Evolutionary conservation across 352 stramenopile species (phyloP).

Genomic region (Saprolegnia parasitica): DNA sequence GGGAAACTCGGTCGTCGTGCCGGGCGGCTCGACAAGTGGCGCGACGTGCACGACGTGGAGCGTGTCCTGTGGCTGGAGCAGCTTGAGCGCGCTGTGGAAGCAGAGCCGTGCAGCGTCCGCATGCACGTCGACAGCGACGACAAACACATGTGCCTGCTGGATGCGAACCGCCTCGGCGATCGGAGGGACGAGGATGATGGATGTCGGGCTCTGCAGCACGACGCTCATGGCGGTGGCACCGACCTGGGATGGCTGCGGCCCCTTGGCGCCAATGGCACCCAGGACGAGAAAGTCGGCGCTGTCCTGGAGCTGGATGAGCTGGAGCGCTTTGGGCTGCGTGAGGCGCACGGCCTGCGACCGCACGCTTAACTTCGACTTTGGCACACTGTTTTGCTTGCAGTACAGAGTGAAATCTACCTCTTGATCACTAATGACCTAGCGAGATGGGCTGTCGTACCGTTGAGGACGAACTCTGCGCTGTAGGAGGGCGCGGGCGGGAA

Average conservation of each 20-base stretch:
- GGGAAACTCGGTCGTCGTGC: background rate
- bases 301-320: constrained; percentile 4
- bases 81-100: constrained; percentile 17
- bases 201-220: background rate
- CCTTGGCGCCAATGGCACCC: constrained; percentile 8
- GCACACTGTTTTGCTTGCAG: constrained; percentile 4
- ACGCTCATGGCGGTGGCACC: background rate
- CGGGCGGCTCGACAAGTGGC: background rate
- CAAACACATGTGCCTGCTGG: background rate
- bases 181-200: constrained; percentile 16
- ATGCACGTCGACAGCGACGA: constrained; percentile 6
- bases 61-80: constrained; percentile 3
- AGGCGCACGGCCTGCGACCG: constrained; percentile 9
- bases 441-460: background rate
- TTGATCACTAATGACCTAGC: too few species aligned
- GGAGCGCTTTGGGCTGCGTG: constrained; percentile 1
- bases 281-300: constrained; percentile 21
- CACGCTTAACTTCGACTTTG: background rate
- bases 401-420: background rate
- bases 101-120: background rate
- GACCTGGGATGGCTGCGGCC: constrained; percentile 2
- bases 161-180: background rate
- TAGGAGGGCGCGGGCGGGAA: constrained; percentile 15
- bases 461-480: constrained; percentile 1
- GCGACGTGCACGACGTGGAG: constrained; percentile 22